Base-by-base conservation (phyloP, 768 basidiomycete genomes). In the button mushroom (Agaricus bisporus) region DNA sequence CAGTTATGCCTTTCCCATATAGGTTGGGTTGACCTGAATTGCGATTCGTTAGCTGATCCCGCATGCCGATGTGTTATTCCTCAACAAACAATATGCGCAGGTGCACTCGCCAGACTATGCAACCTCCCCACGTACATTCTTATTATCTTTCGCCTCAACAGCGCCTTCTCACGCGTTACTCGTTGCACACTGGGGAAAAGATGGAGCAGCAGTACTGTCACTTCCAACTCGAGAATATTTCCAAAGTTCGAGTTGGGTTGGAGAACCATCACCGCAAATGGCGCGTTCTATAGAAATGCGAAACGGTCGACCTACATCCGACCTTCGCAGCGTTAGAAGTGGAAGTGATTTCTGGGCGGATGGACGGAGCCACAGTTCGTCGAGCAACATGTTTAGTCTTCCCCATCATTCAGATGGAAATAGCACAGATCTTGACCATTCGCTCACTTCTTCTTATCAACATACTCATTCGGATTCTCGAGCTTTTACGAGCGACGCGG, bases 211-310 rank as follows among this genome's bases (percentile, higher is more conserved):
- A 0, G 83, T 88, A 4, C 76, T 92, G 50, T 89, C 86, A 14
- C 67, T 92, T 6, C 91, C 90, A 0, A 91, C 90, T 0, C 79
- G 79, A 59, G 91, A 93, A 60, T 93, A 92, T 66, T 88, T 91
- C 64, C 91, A 93, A 58, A 84, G 83, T 59, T 89, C 88, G 0
- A 83, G 85, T 1, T 92, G 90, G 88, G 80, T 85, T 2, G 83
- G 83, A 54, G 77, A 80, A 32, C 68, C 61, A 29, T 68, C 63
- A 17, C 59, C 64, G 5, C 54, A 69, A 1, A 14, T 28, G 8
- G n/a, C 50, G 28, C 61, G 66, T 32, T 49, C 51, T 47, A 37
- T 51, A 20, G 42, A n/a, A 39, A 49, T 42, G 25, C 10, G 41
- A 20, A 42, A 60, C 37, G 52, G 55, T 51, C 48, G 54, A 37